Conservation (phyloP, 805 yeast species). For the Alloascoidea hylecoeti region DNA sequence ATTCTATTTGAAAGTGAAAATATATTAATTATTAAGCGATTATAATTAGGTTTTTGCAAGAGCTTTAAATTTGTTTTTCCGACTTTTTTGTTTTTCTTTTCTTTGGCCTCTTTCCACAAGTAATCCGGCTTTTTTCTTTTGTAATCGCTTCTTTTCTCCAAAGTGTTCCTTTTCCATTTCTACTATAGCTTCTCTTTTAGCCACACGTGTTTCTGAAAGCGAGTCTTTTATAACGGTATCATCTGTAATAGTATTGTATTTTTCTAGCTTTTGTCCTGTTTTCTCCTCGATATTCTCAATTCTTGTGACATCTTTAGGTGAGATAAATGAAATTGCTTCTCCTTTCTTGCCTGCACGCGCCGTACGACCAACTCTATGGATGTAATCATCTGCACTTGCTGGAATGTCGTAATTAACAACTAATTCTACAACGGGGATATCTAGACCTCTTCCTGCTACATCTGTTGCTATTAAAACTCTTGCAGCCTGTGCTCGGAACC, state of each 20-base stretch:
- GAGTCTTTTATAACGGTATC: slow-evolving; percentile 63
- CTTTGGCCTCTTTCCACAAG: not conserved
- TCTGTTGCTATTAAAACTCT: slow-evolving; percentile 89
- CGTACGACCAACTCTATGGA: slow-evolving; percentile 96
- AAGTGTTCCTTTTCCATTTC: slow-evolving; percentile 88
- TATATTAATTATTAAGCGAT: no score
- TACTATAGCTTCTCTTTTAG: slow-evolving; percentile 82
- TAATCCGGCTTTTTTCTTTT: slow-evolving; percentile 25
- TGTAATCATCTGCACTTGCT: slow-evolving; percentile 90
- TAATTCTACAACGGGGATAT: slow-evolving; percentile 84
- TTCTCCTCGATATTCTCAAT: slow-evolving; percentile 79
- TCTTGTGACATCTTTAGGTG: slow-evolving; percentile 75
- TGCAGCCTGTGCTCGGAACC: slow-evolving; percentile 93
- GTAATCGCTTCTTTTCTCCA: slow-evolving; percentile 54
- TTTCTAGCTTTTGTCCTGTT: slow-evolving; percentile 66
- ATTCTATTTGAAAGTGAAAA: no score
- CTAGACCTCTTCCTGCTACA: slow-evolving; percentile 95
- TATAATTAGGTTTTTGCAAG: no score
- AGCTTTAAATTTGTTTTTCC: no score
- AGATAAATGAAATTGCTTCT: slow-evolving; percentile 65
- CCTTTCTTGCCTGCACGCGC: slow-evolving; percentile 96
- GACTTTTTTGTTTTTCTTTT: not conserved
- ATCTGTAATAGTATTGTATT: slow-evolving; percentile 59
- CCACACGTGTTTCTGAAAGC: slow-evolving; percentile 55
- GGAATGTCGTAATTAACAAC: slow-evolving; percentile 91